Conservation (phyloP, 164 flowering plant species). For the Berberis vulgaris region DNA sequence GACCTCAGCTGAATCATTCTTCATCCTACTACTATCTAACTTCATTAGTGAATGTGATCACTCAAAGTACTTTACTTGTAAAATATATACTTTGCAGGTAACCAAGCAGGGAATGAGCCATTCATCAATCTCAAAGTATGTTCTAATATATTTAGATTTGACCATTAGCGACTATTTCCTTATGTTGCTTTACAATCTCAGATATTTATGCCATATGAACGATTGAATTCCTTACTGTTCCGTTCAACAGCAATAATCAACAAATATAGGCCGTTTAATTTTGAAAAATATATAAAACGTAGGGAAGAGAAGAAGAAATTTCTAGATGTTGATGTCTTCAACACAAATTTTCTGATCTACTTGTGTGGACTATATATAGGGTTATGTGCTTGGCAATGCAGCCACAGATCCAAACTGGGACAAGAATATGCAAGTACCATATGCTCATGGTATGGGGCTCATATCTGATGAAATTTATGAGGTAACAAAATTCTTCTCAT, state of each 20-base stretch:
- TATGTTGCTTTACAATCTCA: too few species aligned
- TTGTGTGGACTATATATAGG: slow-evolving; percentile 18
- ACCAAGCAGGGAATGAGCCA: slow-evolving; percentile 17
- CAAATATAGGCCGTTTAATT: not conserved
- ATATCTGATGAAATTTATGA: slow-evolving; percentile 41
- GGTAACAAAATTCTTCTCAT: slow-evolving; percentile 16
- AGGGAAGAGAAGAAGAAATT: too few species aligned
- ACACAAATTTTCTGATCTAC: not conserved
- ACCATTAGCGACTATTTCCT: not conserved
- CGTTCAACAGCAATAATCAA: not conserved
- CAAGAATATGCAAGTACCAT: slow-evolving; percentile 16
- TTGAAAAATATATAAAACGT: too few species aligned
- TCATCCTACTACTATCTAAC: too few species aligned
- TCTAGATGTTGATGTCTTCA: too few species aligned
- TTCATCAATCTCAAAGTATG: slow-evolving; percentile 28
- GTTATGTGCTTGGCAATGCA: slow-evolving; percentile 42
- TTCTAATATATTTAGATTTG: not conserved
- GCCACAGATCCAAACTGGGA: slow-evolving; percentile 17
- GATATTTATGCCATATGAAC: too few species aligned
- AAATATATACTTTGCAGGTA: slow-evolving; percentile 14
- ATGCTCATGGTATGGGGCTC: slow-evolving; percentile 34
- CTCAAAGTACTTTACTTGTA: not conserved
- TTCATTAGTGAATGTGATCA: too few species aligned
- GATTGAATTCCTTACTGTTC: not conserved
- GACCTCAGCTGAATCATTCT: too few species aligned